phyloP scores from a whole-genome alignment of 2,329 filamentous ascomycete species.

The Calonectria fujianensis region DNA sequence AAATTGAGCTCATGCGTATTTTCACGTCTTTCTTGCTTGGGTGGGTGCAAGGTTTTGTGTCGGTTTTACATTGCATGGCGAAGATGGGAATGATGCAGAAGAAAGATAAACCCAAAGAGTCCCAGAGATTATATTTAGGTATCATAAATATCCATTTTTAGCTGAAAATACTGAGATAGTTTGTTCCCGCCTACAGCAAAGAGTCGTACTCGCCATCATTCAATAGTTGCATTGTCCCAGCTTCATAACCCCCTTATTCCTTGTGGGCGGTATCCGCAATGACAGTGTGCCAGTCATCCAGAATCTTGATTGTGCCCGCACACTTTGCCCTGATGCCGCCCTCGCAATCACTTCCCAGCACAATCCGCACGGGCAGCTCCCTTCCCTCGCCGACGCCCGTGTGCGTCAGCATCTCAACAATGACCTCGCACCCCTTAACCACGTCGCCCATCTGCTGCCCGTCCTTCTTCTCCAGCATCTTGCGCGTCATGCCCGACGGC shows the following conservation, averaged over 20 bases:
- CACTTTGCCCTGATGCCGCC: constrained; percentile 65
- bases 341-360: constrained; percentile 73
- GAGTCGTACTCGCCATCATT: too few species aligned
- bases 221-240: too few species aligned
- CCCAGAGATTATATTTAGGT: too few species aligned
- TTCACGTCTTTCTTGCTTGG: too few species aligned
- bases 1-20: too few species aligned
- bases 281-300: constrained; percentile 70
- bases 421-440: constrained; percentile 69
- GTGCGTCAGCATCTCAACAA: constrained; percentile 74
- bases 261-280: constrained; percentile 51
- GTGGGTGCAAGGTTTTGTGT: too few species aligned
- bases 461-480: constrained; percentile 60
- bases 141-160: too few species aligned
- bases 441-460: constrained; percentile 74
- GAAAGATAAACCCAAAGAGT: too few species aligned
- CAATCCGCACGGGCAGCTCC: constrained; percentile 71
- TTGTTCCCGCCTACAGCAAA: not conserved
- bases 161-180: too few species aligned
- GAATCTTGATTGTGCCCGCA: constrained; percentile 61
- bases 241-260: not conserved
- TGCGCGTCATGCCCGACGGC: constrained; percentile 55
- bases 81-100: too few species aligned
- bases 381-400: constrained; percentile 68
- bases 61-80: too few species aligned